phyloP scores from a whole-genome alignment of 306 rosid species.

The Trichosanthes truncata region DNA sequence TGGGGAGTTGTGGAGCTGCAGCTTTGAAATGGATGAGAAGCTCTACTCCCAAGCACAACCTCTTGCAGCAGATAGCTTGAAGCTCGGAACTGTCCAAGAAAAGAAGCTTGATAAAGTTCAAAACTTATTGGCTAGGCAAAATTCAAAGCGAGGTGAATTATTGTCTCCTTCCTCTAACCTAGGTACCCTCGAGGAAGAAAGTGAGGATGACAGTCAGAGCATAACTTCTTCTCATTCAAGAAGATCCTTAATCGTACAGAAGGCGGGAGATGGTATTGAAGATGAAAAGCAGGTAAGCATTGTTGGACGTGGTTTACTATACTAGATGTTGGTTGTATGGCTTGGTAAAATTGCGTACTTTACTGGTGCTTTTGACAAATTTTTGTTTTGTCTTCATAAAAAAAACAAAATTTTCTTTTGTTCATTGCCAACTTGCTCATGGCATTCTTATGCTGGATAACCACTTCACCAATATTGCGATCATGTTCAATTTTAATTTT shows the following conservation, averaged over 20 bases:
- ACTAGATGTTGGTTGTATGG: slow-evolving; percentile 6
- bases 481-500: not conserved
- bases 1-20: slow-evolving; percentile 89
- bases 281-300: slow-evolving; percentile 55
- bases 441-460: not conserved
- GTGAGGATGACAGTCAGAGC: slow-evolving; percentile 45
- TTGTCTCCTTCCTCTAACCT: slow-evolving; percentile 31
- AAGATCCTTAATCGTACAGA: slow-evolving; percentile 27
- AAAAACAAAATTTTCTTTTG: no score
- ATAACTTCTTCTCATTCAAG: slow-evolving; percentile 35
- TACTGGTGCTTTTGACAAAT: not conserved
- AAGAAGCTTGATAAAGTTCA: slow-evolving; percentile 37
- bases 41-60: slow-evolving; percentile 29
- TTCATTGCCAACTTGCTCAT: not conserved
- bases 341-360: not conserved
- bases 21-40: slow-evolving; percentile 58
- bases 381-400: not conserved
- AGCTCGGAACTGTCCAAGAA: slow-evolving; percentile 26
- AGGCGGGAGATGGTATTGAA: slow-evolving; percentile 18
- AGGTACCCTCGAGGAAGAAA: slow-evolving; percentile 47
- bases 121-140: slow-evolving; percentile 23
- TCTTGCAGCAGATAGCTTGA: slow-evolving; percentile 29
- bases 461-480: not conserved
- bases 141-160: slow-evolving; percentile 24
- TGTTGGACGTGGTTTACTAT: slow-evolving; percentile 10